phyloP scores from a whole-genome alignment of 345 rosid species.

The Triadica sebifera region DNA sequence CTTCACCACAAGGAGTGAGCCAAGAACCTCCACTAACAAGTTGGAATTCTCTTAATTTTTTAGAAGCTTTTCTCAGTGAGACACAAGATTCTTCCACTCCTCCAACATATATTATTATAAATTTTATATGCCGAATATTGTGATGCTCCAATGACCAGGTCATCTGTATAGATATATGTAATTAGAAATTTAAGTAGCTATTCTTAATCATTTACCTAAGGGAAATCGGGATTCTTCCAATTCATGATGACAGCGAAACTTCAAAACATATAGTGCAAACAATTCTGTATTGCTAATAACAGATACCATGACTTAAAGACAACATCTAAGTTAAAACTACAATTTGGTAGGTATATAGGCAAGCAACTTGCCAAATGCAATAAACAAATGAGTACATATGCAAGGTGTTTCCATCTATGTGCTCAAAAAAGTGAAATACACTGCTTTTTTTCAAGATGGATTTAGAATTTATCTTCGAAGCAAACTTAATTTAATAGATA shows the following conservation, averaged over 20 bases:
- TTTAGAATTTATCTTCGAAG: too few relatives aligned
- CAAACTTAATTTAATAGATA: too few relatives aligned
- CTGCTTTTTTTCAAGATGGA: constrained; percentile 15
- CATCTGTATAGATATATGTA: neutral
- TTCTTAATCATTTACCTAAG: neutral
- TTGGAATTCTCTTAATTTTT: constrained; percentile 21
- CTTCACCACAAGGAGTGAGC: constrained; percentile 40
- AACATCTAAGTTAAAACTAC: neutral
- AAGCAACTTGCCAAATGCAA: neutral
- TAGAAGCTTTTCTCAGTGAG: constrained; percentile 19
- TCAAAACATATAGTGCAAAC: neutral
- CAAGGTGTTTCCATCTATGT: constrained; percentile 11
- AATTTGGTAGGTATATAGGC: neutral
- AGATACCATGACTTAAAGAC: constrained; percentile 7
- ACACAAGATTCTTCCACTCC: constrained; percentile 34
- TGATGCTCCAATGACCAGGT: constrained; percentile 4
- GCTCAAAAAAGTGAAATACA: constrained; percentile 13
- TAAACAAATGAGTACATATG: constrained; percentile 4
- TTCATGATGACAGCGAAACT: neutral
- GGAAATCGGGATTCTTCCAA: neutral
- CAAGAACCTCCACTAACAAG: constrained; percentile 42
- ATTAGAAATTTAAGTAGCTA: neutral
- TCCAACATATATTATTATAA: neutral
- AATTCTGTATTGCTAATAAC: constrained; percentile 5
- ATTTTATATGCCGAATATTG: neutral